These are phyloP conservation scores for Vigna unguiculata DNA, from an alignment of 306 rosid species.

Conservation along the genomic window DNA sequence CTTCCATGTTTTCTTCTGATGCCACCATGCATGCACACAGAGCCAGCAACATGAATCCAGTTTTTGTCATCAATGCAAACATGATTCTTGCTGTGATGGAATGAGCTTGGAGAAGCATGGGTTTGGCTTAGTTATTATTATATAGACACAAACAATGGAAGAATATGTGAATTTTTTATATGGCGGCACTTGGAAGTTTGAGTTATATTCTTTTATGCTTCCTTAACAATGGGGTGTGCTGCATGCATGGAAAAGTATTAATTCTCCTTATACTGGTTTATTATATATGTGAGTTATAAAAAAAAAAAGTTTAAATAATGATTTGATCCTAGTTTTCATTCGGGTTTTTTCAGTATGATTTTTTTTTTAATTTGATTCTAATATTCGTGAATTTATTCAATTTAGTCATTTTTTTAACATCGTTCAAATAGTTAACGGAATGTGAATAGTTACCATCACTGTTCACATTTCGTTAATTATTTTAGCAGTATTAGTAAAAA, in stretches of 20 bases:
- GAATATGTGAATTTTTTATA: conserved; percentile 14
- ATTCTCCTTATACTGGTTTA: not conserved
- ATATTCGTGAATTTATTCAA: no score
- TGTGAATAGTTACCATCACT: no score
- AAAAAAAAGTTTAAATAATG: no score
- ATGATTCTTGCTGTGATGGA: conserved; percentile 31
- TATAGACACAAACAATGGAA: conserved; percentile 36
- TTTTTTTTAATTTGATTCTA: no score
- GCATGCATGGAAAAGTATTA: conserved; percentile 50
- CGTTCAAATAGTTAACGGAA: no score
- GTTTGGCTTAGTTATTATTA: conserved; percentile 40
- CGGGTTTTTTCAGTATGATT: no score
- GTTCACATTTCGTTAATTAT: no score
- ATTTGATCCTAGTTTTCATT: no score
- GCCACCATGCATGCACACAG: conserved; percentile 41
- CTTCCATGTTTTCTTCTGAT: conserved; percentile 47
- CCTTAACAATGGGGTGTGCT: conserved; percentile 48
- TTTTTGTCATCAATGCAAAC: conserved; percentile 47
- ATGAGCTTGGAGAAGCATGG: conserved; percentile 8
- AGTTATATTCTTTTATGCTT: conserved; percentile 55
- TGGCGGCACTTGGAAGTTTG: conserved; percentile 40
- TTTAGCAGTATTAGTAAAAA: no score
- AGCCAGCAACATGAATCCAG: conserved; percentile 49
- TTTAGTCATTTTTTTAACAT: no score
- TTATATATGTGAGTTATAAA: no score